phyloP scores from a whole-genome alignment of 73 alveolate species.

The Halteria grandinella region DNA sequence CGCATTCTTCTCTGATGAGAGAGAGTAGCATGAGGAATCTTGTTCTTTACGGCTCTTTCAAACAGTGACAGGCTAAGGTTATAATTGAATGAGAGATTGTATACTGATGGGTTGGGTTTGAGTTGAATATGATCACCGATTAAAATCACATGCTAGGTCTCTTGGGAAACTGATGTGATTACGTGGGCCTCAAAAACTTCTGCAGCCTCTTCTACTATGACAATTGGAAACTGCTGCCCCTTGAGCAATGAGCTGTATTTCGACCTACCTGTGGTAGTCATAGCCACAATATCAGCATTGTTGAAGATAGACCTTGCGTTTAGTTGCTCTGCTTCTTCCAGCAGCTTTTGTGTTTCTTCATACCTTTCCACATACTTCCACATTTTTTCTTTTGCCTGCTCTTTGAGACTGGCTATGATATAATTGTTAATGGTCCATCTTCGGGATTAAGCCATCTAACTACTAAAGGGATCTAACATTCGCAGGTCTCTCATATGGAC shows the following conservation, averaged over 20 bases:
- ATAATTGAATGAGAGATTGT: slow-evolving; percentile 76
- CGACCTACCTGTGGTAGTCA: slow-evolving; percentile 81
- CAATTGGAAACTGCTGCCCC: slow-evolving; percentile 72
- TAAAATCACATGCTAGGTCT: slow-evolving; percentile 85
- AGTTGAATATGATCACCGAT: slow-evolving; percentile 93
- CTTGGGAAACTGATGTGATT: slow-evolving; percentile 73
- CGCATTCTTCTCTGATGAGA: slow-evolving; percentile 85
- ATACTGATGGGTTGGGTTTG: slow-evolving; percentile 81
- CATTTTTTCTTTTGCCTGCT: background rate
- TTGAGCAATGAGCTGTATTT: slow-evolving; percentile 58
- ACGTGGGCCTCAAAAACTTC: slow-evolving; percentile 93
- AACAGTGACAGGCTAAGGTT: slow-evolving; percentile 82
- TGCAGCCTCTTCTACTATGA: slow-evolving; percentile 94
- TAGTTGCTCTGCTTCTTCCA: background rate
- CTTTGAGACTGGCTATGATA: background rate
- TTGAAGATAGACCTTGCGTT: no score
- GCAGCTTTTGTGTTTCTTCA: background rate
- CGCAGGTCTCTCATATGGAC: background rate
- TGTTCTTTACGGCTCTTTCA: slow-evolving; percentile 85
- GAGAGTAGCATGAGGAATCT: slow-evolving; percentile 71
- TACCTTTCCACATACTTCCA: background rate
- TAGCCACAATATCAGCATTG: slow-evolving; percentile 63
- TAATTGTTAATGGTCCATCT: background rate
- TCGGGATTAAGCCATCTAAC: background rate
- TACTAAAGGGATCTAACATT: background rate